Percentiles rank a stretch among this genome's conserved stretches.
Evolutionary conservation across 305 asterid genomes (phyloP).

Genomic region (Caryopteris hybrid): DNA sequence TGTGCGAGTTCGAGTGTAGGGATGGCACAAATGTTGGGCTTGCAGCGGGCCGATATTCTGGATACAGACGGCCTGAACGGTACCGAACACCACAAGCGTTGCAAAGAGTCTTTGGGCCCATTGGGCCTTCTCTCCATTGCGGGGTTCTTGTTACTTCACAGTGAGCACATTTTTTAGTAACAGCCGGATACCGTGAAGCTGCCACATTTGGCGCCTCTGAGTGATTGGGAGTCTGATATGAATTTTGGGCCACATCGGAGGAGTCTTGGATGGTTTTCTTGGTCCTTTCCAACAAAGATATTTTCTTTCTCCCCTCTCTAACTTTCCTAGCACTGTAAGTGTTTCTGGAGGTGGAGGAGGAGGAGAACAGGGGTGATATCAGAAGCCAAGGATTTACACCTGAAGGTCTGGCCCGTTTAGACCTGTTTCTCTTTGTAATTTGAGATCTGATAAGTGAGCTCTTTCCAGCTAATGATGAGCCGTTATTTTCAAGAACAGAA

Average conservation of each 20-base stretch:
- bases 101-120: constrained; percentile 71
- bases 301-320: constrained; percentile 33
- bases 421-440: constrained; percentile 37
- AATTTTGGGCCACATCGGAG: constrained; percentile 4
- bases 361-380: constrained; percentile 24
- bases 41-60: constrained; percentile 73
- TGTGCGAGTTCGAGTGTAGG: constrained; percentile 73
- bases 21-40: constrained; percentile 70
- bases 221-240: constrained; percentile 11
- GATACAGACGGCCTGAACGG: constrained; percentile 65
- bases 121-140: constrained; percentile 80
- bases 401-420: constrained; percentile 55
- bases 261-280: constrained; percentile 1
- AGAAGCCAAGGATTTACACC: constrained; percentile 48
- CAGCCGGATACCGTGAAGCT: constrained; percentile 22
- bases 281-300: constrained; percentile 17
- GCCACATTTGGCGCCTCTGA: constrained; percentile 14
- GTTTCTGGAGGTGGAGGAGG: constrained; percentile 26
- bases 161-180: constrained; percentile 52
- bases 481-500: constrained; percentile 62
- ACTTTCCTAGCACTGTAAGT: constrained; percentile 24
- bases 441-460: constrained; percentile 29
- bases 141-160: constrained; percentile 72
- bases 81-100: constrained; percentile 78
- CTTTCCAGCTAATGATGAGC: constrained; percentile 38